Conservation (phyloP, 2,329 filamentous ascomycete genomes). For the Aureobasidium lini region DNA sequence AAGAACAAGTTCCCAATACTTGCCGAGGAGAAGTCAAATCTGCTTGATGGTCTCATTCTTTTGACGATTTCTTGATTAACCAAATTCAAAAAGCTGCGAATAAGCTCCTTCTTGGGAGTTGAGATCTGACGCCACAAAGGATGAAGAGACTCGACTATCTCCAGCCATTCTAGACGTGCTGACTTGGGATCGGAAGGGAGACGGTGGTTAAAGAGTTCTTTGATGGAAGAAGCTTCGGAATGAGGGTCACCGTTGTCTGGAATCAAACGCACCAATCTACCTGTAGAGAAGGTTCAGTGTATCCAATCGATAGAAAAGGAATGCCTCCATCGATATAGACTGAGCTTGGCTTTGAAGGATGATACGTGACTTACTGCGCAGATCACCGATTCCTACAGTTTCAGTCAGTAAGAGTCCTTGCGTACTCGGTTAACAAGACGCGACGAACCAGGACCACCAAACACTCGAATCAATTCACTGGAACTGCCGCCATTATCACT, state of each 20-base stretch:
- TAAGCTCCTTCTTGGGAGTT: conserved; percentile 44
- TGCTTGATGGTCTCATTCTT: conserved; percentile 37
- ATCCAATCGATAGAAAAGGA: background rate
- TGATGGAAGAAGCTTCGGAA: conserved; percentile 66
- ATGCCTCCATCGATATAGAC: too few species aligned
- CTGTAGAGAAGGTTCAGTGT: conserved; percentile 26
- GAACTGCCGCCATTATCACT: conserved; percentile 94
- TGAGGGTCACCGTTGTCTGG: conserved; percentile 53
- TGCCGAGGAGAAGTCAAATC: conserved; percentile 43
- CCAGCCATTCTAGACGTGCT: conserved; percentile 75
- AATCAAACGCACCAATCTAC: conserved; percentile 83
- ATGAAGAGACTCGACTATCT: conserved; percentile 78
- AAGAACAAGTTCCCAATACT: conserved; percentile 46
- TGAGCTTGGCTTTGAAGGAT: too few species aligned
- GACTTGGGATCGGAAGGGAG: conserved; percentile 54
- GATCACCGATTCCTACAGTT: conserved; percentile 58
- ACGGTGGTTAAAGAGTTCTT: conserved; percentile 79
- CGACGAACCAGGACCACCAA: conserved; percentile 72
- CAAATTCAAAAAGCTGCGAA: conserved; percentile 43
- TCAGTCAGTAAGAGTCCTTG: background rate
- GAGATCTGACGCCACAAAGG: conserved; percentile 58
- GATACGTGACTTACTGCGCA: conserved; percentile 52
- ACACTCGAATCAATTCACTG: conserved; percentile 86
- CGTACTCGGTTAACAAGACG: background rate
- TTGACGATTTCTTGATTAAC: conserved; percentile 45